Percentiles rank a stretch among this genome's conserved stretches.
Evolutionary conservation across 768 basidiomycete species (phyloP).

Genomic region (Xerocomus potaroensis): DNA sequence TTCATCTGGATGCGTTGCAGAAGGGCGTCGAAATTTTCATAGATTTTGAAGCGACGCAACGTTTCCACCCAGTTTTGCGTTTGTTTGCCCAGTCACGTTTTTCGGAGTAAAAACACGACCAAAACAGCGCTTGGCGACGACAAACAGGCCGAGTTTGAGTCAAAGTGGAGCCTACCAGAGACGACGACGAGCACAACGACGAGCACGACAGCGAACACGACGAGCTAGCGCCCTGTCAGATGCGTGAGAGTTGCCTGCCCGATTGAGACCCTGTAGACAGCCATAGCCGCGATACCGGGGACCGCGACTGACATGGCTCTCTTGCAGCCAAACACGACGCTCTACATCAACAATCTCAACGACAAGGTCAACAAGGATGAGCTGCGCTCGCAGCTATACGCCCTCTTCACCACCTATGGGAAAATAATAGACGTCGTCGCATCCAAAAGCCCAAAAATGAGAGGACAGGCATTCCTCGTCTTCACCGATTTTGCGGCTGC

Average conservation of each 20-base stretch:
- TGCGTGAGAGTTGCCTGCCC: slow-evolving; percentile 24
- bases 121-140: slow-evolving; percentile 10
- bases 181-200: slow-evolving; percentile 5
- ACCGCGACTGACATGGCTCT: slow-evolving; percentile 34
- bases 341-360: slow-evolving; percentile 93
- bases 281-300: too few species aligned
- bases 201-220: slow-evolving; percentile 3
- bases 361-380: slow-evolving; percentile 92
- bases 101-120: slow-evolving; percentile 25
- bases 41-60: slow-evolving; percentile 15
- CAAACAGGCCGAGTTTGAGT: slow-evolving; percentile 2
- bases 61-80: slow-evolving; percentile 22
- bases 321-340: slow-evolving; percentile 77
- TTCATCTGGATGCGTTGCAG: slow-evolving; percentile 35
- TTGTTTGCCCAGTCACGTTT: slow-evolving; percentile 32
- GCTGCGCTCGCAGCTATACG: slow-evolving; percentile 74
- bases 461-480: slow-evolving; percentile 94
- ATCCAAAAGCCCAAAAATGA: slow-evolving; percentile 78
- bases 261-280: too few species aligned
- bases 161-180: background rate
- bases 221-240: background rate
- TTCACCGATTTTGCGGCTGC: slow-evolving; percentile 89
- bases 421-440: slow-evolving; percentile 92
- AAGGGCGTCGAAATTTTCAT: slow-evolving; percentile 36
- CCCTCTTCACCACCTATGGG: slow-evolving; percentile 91